These are phyloP conservation scores for Glebionis coronaria DNA, from an alignment of 129 eudicot species.

Conservation along the genomic window DNA sequence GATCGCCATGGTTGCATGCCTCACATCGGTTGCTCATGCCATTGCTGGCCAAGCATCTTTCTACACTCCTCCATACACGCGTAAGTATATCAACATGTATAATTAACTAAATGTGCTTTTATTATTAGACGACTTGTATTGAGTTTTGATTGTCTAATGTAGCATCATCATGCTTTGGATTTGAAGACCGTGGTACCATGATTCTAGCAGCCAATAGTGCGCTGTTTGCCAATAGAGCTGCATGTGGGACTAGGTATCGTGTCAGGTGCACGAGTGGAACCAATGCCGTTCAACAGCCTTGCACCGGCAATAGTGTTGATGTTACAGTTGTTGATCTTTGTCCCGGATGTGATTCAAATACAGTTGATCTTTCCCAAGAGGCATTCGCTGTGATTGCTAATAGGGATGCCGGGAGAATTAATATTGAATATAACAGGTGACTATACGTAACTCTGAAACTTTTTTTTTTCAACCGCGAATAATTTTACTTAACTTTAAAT, in stretches of 20 bases:
- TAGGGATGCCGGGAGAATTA: constrained; percentile 38
- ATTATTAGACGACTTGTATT: not conserved
- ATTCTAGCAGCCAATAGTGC: constrained; percentile 28
- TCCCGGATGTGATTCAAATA: constrained; percentile 39
- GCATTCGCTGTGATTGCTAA: constrained; percentile 45
- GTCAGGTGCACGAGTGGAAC: constrained; percentile 24
- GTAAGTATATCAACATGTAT: constrained; percentile 26
- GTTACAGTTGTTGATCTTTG: constrained; percentile 53
- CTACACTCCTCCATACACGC: constrained; percentile 40
- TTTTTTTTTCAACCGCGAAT: not conserved
- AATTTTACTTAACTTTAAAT: not conserved
- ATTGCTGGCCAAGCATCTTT: constrained; percentile 55
- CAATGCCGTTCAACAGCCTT: constrained; percentile 11
- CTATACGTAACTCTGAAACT: not conserved
- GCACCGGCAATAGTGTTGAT: constrained; percentile 25
- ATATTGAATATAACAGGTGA: constrained; percentile 36
- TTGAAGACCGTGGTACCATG: constrained; percentile 16
- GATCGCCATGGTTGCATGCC: constrained; percentile 32
- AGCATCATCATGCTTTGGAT: constrained; percentile 28
- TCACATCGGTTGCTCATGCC: constrained; percentile 38
- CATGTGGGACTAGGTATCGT: constrained; percentile 27
- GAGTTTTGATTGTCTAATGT: not conserved
- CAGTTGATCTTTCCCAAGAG: constrained; percentile 44
- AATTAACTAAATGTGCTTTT: not conserved
- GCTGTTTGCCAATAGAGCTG: constrained; percentile 18